Evolutionary conservation across 2,329 filamentous ascomycete genomes (phyloP), one percentile per base, ranked within the genome.

Genomic region (Hypoxylon sp.): DNA sequence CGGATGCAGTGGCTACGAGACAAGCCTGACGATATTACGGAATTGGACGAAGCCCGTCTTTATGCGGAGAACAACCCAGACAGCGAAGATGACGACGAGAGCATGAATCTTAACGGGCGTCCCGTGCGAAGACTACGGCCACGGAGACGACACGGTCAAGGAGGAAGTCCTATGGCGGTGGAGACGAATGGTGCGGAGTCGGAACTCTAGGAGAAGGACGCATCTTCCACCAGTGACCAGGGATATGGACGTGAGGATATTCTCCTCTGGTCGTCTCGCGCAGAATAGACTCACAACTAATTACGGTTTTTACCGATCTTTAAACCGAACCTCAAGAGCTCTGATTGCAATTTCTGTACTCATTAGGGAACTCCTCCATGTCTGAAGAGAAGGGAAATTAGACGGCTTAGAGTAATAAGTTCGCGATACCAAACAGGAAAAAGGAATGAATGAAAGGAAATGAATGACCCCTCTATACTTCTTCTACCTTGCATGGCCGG

Each of bases 1-100:
- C 88, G 96, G 67, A 99, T 99, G 96, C 94, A 94, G 78, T 99
- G 96, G 96, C 83, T 99, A 74, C 89, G 96, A 72, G 90, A 91
- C 80, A 91, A 94, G 77, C 96, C 96, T 0, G 84, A 85, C 13
- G 89, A 97, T 75, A 85, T 97, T 60, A 90, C 86, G 46, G 92
- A 97, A 74, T 84, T 98, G 53, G 94, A 99, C 77, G 96, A 99
- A 81, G 85, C 87, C n/a, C 82, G 84, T 10, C 79, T 81, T 6
- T 88, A 84, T 71, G 84, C 82, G 23, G 82, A 84, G 64, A 82
- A 86, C 51, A 83, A 87, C 68, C 82, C 81, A 1, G 86, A 89
- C 49, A 84, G 82, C 23, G 87, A 90, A n/a, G 85, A 87, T 17
- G 80, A 80, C 36, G 87, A 89, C 14, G 87, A 88, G 62, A 80